phyloP scores from a whole-genome alignment of 2,329 filamentous ascomycete species.

The Pseudomassariella vexata region DNA sequence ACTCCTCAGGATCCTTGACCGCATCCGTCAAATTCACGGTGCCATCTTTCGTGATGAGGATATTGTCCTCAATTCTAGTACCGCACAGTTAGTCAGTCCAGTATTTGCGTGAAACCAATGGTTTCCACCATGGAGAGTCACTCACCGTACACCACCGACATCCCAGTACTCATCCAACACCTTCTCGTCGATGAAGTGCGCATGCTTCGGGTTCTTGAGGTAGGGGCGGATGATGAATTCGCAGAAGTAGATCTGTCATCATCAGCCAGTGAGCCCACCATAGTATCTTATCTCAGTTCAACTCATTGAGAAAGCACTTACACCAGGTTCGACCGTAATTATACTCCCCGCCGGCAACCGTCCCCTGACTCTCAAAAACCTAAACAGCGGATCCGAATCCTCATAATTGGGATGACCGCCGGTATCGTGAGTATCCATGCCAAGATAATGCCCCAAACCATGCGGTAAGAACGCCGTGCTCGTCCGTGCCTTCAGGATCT shows the following conservation, averaged over 20 bases:
- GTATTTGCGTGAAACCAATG: not conserved
- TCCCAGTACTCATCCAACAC: slow-evolving; percentile 78
- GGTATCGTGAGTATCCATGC: slow-evolving; percentile 88
- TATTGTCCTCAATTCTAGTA: slow-evolving; percentile 59
- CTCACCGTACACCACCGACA: slow-evolving; percentile 66
- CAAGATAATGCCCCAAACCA: slow-evolving; percentile 83
- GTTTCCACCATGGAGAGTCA: no score
- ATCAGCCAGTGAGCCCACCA: not conserved
- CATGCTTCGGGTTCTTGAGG: slow-evolving; percentile 64
- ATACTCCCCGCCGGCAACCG: slow-evolving; percentile 72
- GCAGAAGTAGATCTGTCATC: slow-evolving; percentile 81
- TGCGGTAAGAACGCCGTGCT: slow-evolving; percentile 90
- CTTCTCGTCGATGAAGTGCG: slow-evolving; percentile 67
- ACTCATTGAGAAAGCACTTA: slow-evolving; percentile 34
- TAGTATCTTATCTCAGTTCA: slow-evolving; percentile 2
- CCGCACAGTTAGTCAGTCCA: not conserved
- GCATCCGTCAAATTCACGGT: slow-evolving; percentile 69
- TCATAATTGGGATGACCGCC: slow-evolving; percentile 72
- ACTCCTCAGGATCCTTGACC: slow-evolving; percentile 59
- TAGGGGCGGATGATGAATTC: slow-evolving; percentile 81
- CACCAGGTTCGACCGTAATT: slow-evolving; percentile 90
- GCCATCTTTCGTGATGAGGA: slow-evolving; percentile 64
- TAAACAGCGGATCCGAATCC: slow-evolving; percentile 79
- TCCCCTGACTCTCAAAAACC: slow-evolving; percentile 76
- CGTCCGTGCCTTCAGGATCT: slow-evolving; percentile 72